Percentiles rank a stretch among this genome's conserved stretches.
Conservation (phyloP, 2,329 filamentous ascomycete species). For the Calonectria hawksworthii region DNA sequence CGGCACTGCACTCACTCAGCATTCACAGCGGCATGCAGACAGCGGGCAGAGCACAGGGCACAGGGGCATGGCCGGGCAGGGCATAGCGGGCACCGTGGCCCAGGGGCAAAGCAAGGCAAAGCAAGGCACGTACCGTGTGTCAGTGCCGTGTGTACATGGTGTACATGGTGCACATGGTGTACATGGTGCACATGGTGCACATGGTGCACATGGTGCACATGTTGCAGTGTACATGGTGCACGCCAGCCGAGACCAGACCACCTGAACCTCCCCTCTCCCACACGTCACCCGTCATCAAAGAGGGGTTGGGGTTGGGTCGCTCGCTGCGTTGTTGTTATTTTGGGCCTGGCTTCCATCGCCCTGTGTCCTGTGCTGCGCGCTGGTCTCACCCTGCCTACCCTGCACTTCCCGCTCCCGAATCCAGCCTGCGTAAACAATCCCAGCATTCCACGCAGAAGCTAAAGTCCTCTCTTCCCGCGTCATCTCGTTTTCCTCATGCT, state of each 20-base stretch:
- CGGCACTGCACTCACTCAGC: not conserved
- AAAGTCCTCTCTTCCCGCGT: not conserved
- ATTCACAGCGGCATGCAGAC: not conserved
- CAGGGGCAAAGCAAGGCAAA: not conserved
- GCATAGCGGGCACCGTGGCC: not conserved
- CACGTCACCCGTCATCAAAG: slow-evolving; percentile 24
- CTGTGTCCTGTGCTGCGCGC: not conserved
- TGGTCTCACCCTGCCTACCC: slow-evolving; percentile 1
- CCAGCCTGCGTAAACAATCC: not conserved
- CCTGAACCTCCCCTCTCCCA: not conserved
- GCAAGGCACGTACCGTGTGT: slow-evolving; percentile 1
- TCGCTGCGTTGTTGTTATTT: slow-evolving; percentile 14
- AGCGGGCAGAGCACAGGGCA: not conserved
- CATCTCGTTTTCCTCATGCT: not conserved
- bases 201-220: not conserved
- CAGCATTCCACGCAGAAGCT: not conserved
- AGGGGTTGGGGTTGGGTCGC: slow-evolving; percentile 2
- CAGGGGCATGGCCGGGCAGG: not conserved
- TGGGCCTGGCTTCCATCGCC: not conserved
- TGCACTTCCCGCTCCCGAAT: not conserved
- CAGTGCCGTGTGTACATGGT: not conserved
- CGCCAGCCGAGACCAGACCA: slow-evolving; percentile 18
- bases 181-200: not conserved
- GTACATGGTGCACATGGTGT: not conserved
- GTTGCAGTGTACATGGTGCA: not conserved